Evolutionary conservation across 2,329 filamentous ascomycete species (phyloP).

Genomic region (Aspergillus bombycis): DNA sequence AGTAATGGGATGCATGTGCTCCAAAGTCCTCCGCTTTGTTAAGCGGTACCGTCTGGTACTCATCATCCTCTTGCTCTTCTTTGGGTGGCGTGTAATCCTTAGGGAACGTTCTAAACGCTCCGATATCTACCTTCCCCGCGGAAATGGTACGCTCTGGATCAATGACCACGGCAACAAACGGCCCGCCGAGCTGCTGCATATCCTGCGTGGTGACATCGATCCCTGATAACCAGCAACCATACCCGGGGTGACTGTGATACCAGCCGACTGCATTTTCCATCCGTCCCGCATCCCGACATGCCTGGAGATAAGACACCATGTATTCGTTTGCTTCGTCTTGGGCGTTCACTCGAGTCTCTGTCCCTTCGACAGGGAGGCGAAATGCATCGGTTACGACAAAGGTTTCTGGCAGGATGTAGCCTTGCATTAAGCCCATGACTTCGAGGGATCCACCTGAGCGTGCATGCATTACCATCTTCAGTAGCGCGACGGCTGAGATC

Average conservation of each 20-base stretch:
- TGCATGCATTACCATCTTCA: slow-evolving; percentile 99
- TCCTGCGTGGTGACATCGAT: slow-evolving; percentile 91
- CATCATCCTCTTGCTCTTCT: slow-evolving; percentile 49
- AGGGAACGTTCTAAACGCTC: slow-evolving; percentile 91
- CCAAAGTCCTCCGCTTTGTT: slow-evolving; percentile 95
- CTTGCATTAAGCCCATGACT: slow-evolving; percentile 98
- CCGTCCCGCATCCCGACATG: slow-evolving; percentile 74
- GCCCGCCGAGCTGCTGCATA: slow-evolving; percentile 87
- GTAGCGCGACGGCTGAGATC: slow-evolving; percentile 87
- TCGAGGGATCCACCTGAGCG: slow-evolving; percentile 91
- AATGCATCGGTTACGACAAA: slow-evolving; percentile 95
- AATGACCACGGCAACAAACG: slow-evolving; percentile 93
- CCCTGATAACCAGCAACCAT: slow-evolving; percentile 95
- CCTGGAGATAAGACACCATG: slow-evolving; percentile 81
- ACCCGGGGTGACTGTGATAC: slow-evolving; percentile 98
- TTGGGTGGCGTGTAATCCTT: slow-evolving; percentile 66
- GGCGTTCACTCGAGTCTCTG: slow-evolving; percentile 97
- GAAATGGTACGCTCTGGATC: slow-evolving; percentile 95
- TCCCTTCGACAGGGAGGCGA: slow-evolving; percentile 91
- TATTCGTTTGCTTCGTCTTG: slow-evolving; percentile 97
- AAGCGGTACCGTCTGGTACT: slow-evolving; percentile 69
- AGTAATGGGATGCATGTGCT: slow-evolving; percentile 87
- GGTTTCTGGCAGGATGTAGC: slow-evolving; percentile 79
- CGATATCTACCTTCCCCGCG: slow-evolving; percentile 94
- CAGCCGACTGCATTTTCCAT: slow-evolving; percentile 94